These are phyloP conservation scores for Stagonosporopsis cucurbitacearum DNA, from an alignment of 2,329 filamentous ascomycete genomes.

Conservation along the genomic window DNA sequence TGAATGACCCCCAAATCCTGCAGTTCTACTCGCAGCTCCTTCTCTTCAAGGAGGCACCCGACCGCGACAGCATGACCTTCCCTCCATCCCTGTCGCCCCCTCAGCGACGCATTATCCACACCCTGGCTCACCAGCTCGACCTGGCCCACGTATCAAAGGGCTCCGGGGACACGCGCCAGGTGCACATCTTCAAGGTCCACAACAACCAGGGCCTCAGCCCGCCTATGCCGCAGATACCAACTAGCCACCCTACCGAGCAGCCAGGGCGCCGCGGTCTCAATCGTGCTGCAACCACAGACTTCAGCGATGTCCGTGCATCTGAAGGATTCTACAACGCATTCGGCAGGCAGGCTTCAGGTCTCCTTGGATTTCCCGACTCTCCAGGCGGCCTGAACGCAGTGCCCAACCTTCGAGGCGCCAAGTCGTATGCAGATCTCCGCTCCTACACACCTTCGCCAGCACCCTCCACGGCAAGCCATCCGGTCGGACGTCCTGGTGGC, in stretches of 20 bases:
- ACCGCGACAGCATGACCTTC: conserved; percentile 83
- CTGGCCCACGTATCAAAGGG: conserved; percentile 91
- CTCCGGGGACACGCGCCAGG: conserved; percentile 83
- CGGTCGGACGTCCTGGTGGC: conserved; percentile 68
- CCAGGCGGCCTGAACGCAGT: conserved; percentile 69
- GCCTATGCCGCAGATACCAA: conserved; percentile 63
- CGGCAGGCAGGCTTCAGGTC: conserved; percentile 78
- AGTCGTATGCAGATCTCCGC: conserved; percentile 94
- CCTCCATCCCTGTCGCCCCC: conserved; percentile 78
- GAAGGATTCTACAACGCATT: conserved; percentile 78
- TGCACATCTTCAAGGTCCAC: conserved; percentile 81
- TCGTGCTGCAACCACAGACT: conserved; percentile 96
- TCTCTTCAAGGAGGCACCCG: conserved; percentile 82
- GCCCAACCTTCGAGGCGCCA: conserved; percentile 86
- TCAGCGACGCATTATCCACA: conserved; percentile 90
- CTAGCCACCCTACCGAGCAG: conserved; percentile 72
- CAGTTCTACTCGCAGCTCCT: conserved; percentile 89
- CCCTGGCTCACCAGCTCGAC: conserved; percentile 92
- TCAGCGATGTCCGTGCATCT: conserved; percentile 80
- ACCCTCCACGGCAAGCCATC: conserved; percentile 86
- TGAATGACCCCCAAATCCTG: conserved; percentile 88
- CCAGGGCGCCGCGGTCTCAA: conserved; percentile 80
- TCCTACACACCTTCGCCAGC: conserved; percentile 95
- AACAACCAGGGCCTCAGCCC: conserved; percentile 66
- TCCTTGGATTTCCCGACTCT: conserved; percentile 82